phyloP scores from a whole-genome alignment of 1,139 yeast genomes.

The Taiozyma onychis region DNA sequence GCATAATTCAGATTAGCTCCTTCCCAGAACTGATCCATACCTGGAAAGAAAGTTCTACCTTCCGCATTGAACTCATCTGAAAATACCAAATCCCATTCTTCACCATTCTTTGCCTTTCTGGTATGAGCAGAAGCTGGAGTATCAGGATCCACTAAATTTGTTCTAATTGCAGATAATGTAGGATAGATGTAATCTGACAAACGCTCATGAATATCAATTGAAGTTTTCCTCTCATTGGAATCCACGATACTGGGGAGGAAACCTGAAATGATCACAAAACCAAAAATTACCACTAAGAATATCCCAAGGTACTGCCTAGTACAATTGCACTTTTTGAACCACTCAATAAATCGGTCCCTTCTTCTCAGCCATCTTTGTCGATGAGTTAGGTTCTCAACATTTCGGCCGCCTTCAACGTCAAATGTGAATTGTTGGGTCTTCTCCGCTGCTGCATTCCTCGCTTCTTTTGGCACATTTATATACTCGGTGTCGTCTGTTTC shows the following conservation, averaged over 20 bases:
- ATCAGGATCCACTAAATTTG: slow-evolving; percentile 66
- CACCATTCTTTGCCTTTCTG: slow-evolving; percentile 46
- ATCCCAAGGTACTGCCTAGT: background rate
- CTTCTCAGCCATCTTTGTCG: background rate
- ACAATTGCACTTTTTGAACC: background rate
- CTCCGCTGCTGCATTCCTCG: background rate
- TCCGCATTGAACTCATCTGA: slow-evolving; percentile 81
- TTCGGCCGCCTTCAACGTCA: background rate
- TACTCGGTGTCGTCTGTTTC: background rate
- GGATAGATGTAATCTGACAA: slow-evolving; percentile 49
- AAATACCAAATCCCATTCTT: slow-evolving; percentile 65
- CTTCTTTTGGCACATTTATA: background rate
- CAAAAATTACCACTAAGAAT: background rate
- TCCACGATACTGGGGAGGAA: background rate
- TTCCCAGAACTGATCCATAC: slow-evolving; percentile 75
- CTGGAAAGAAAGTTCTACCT: slow-evolving; percentile 77
- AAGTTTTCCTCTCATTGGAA: background rate
- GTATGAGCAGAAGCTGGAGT: slow-evolving; percentile 50
- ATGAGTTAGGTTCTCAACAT: background rate
- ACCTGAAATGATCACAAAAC: background rate
- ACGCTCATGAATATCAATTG: slow-evolving; percentile 28
- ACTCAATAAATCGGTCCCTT: background rate
- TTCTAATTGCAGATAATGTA: slow-evolving; percentile 49
- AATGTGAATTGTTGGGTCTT: background rate
- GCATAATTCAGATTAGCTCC: slow-evolving; percentile 74